Base-by-base conservation (phyloP, 768 basidiomycete genomes). In the Cantharellus anzutake region DNA sequence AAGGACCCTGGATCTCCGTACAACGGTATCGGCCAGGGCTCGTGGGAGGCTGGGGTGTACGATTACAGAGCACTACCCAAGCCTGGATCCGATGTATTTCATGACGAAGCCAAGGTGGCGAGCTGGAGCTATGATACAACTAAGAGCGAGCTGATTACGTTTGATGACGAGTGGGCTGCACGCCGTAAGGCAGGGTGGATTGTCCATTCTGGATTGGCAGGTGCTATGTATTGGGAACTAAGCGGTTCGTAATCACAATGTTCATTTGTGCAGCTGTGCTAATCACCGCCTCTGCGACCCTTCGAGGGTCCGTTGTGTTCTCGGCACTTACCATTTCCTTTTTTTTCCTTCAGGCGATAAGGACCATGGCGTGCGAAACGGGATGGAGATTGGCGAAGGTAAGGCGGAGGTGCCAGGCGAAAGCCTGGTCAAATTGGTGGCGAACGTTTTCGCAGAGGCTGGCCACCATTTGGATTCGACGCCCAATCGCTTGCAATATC, bases 31-130 rank as follows among this genome's bases (percentile, higher is more conserved):
- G 96, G 94, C 3, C 78, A 74, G 56, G 94, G 94, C 41, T 84
- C 79, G 51, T 98, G 94, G 94, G 94, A 97, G 68, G 68, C 66
- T 2, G 71, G 73, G 58, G 60, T 65, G 66, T 92, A 91, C 69
- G 94, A 99, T 71, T 98, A 97, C 68, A 86, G 93, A 60, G 81
- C 77, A 0, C 77, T 98, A 3, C 94, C 94, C 0, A 76, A 85
- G 1, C 80, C 86, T 1, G 84, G 81, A 3, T 76, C 86, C 0
- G 71, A 81, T 41, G 68, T 83, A 2, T 72, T 78, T 64, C 77
- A 78, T 51, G 90, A 97, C 70, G 74, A 81, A 44, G 72, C 77
- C 35, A 72, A 74, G 14, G 69, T 82, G 20, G 89, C 92, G 50
- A 86, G 88, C 65, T 98, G 86, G 82, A 75, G 81, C 20, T 92